These are phyloP conservation scores for Aspergillus ruber DNA, from an alignment of 2,329 filamentous ascomycete species.

Conservation along the genomic window DNA sequence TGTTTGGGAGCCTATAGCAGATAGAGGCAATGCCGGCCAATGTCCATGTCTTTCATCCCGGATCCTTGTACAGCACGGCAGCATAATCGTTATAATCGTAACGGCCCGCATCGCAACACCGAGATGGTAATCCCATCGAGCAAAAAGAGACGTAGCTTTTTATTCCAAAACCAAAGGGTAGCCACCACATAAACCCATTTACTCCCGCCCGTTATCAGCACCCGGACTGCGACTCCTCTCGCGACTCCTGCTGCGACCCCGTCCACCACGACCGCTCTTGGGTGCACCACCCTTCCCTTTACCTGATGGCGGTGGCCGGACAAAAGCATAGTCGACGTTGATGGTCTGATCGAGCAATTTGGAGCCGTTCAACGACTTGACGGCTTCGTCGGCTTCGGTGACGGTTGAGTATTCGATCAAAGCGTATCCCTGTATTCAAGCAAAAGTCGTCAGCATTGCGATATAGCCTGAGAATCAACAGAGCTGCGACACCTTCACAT, in stretches of 20 bases:
- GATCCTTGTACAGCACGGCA: background rate
- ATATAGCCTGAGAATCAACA: background rate
- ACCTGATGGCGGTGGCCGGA: slow-evolving; percentile 50
- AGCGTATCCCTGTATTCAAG: slow-evolving; percentile 52
- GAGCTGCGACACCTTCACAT: slow-evolving; percentile 54
- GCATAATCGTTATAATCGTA: background rate
- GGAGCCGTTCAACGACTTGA: slow-evolving; percentile 54
- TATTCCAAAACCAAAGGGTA: background rate
- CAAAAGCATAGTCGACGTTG: slow-evolving; percentile 59
- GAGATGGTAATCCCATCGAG: no score
- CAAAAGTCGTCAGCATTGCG: background rate
- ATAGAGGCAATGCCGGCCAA: slow-evolving; percentile 18
- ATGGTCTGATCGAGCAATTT: slow-evolving; percentile 62
- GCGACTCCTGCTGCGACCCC: slow-evolving; percentile 39
- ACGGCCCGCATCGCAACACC: no score
- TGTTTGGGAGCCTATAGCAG: background rate
- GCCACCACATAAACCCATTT: slow-evolving; percentile 2
- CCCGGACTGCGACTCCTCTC: slow-evolving; percentile 42
- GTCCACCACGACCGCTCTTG: slow-evolving; percentile 38
- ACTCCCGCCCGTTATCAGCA: slow-evolving; percentile 29
- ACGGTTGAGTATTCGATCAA: slow-evolving; percentile 61
- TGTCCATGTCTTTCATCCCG: background rate
- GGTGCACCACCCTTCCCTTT: slow-evolving; percentile 34
- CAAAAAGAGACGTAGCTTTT: no score
- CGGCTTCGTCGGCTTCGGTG: slow-evolving; percentile 56